A percentile compares a stretch with the other conserved stretches of the same genome.
Evolutionary conservation across 371 early-diverging fungal genomes (phyloP).

Genomic region (Actinomortierella ambigua): DNA sequence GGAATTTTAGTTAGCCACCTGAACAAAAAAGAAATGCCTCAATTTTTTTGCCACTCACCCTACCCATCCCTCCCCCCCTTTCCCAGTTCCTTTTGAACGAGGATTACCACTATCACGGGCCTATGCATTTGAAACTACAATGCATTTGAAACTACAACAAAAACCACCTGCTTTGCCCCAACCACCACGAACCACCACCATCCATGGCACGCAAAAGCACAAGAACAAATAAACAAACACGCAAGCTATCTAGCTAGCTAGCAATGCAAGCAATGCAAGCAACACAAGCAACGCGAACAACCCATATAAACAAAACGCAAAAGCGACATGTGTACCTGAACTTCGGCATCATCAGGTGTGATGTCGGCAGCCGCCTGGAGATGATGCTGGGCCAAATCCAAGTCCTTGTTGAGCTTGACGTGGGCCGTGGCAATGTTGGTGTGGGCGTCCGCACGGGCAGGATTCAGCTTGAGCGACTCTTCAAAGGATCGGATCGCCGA

Average conservation of each 20-base stretch:
- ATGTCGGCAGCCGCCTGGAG: slow-evolving; percentile 74
- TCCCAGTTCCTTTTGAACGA: no score
- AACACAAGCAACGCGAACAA: no score
- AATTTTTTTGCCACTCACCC: not conserved
- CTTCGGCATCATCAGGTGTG: slow-evolving; percentile 73
- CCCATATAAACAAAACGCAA: no score
- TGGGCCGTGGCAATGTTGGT: slow-evolving; percentile 84
- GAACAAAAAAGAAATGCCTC: not conserved
- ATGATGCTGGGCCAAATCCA: slow-evolving; percentile 64
- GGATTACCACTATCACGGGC: no score
- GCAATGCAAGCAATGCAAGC: no score
- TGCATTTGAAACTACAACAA: not conserved
- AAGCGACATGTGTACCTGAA: slow-evolving; percentile 56
- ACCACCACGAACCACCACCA: no score
- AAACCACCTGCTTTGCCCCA: not conserved
- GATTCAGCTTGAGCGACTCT: slow-evolving; percentile 67
- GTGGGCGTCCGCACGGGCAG: slow-evolving; percentile 77
- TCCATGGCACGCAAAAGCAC: no score
- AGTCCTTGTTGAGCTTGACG: slow-evolving; percentile 65
- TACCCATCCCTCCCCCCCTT: not conserved
- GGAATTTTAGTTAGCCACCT: not conserved
- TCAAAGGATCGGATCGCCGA: slow-evolving; percentile 72
- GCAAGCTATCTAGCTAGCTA: no score
- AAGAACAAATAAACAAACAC: no score
- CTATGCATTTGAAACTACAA: no score